Percentiles rank a stretch among this genome's conserved stretches.
Evolutionary conservation across 352 stramenopile genomes (phyloP).

Genomic region (Phytophthora boehmeriae): DNA sequence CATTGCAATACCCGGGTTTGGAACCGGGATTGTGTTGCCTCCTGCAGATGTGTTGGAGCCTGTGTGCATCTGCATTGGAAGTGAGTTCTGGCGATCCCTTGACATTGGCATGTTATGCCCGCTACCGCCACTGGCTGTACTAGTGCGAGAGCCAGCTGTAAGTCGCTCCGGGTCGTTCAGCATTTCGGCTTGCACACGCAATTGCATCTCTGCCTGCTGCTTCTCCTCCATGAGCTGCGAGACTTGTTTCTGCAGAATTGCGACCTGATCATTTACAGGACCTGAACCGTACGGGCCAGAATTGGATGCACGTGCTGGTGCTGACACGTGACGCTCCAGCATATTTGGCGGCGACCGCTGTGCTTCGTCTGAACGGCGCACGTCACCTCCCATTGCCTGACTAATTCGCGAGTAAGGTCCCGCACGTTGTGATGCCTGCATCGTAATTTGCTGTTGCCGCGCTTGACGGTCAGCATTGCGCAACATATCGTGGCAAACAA

Average conservation of each 20-base stretch:
- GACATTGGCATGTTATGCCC: conserved; percentile 20
- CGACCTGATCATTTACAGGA: conserved; percentile 81
- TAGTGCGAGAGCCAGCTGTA: conserved; percentile 40
- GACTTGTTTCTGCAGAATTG: conserved; percentile 85
- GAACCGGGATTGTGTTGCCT: conserved; percentile 10
- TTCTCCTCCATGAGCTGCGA: conserved; percentile 88
- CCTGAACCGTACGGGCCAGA: conserved; percentile 22
- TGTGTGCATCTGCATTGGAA: conserved; percentile 55
- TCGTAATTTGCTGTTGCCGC: conserved; percentile 33
- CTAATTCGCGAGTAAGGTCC: conserved; percentile 23
- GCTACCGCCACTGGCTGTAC: conserved; percentile 38
- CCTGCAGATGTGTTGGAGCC: conserved; percentile 20
- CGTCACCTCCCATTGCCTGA: conserved; percentile 27
- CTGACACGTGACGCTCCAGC: conserved; percentile 80
- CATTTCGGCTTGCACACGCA: conserved; percentile 75
- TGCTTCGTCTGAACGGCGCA: conserved; percentile 66
- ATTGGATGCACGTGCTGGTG: conserved; percentile 53
- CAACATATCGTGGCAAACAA: conserved; percentile 79
- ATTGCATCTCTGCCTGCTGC: conserved; percentile 73
- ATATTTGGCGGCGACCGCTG: conserved; percentile 39
- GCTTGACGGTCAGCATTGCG: conserved; percentile 53
- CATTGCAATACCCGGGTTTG: conserved; percentile 36
- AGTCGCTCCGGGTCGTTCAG: conserved; percentile 54
- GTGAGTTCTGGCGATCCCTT: conserved; percentile 68
- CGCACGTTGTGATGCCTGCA: conserved; percentile 35